Evolutionary conservation across 2,329 filamentous ascomycete species (phyloP), one percentile per base, ranked within the genome.

Genomic region (Aspergillus sp.): DNA sequence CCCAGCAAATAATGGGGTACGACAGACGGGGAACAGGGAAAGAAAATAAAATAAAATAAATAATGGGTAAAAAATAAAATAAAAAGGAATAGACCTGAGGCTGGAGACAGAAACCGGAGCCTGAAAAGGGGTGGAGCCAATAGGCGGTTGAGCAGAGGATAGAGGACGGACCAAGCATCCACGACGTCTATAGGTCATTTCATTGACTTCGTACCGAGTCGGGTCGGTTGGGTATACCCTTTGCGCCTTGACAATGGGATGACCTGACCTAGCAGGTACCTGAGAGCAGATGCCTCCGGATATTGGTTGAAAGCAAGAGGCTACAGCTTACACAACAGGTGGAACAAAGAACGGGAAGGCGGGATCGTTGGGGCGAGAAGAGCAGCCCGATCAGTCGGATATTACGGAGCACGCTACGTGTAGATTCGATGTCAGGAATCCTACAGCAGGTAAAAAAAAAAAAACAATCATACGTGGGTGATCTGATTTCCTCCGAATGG

Each of bases 61-160:
- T 56, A 58, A 49, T 37, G 45, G 14, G 45, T 53, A 41, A 51
- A 50, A 51, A 57, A 57, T 47, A 41, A 54, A 35, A 41, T n/a
- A 48, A 46, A 24, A 56, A 52, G 44, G 24, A 47, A 59, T 50
- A 52, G 45, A 41, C 27, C 39, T 37, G 35, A 37, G 35, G 35
- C 35, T 37, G 35, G 35, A 37, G 35, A 37, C 35, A 37, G 35
- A 35, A 58, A 54, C 35, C 55, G 56, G 56, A 59, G 55, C 46
- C 27, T 55, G 58, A 62, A 65, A 66, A 60, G 59, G 58, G 58
- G 62, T 63, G 62, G 63, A 59, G 56, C 64, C 63, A 65, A 64
- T 63, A 35, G 60, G 59, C 48, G 63, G 49, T 41, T 15, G 43
- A 50, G 52, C 45, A 59, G 41, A 51, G 50, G 48, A 47, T 56